Conservation (phyloP, 2,329 filamentous ascomycete genomes). For the Coniochaeta prunicola region DNA sequence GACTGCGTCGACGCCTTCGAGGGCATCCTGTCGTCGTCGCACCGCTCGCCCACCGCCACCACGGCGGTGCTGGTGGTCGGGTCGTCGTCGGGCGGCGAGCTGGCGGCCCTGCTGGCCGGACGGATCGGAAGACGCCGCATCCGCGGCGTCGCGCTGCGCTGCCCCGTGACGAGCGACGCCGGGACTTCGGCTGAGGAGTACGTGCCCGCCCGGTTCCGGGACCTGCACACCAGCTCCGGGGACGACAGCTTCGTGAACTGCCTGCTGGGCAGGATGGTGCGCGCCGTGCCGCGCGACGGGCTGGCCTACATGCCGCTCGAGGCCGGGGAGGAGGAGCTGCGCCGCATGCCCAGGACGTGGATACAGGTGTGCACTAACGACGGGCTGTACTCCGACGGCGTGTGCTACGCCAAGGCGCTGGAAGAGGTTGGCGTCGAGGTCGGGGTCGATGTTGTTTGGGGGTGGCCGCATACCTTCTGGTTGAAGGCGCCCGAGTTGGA, state of each 20-base stretch:
- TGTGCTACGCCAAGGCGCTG: constrained; percentile 39
- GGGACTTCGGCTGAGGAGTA: constrained; percentile 24
- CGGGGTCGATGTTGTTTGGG: constrained; percentile 31
- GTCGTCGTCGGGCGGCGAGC: constrained; percentile 40
- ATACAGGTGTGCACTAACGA: constrained; percentile 45
- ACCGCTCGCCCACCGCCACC: constrained; percentile 4
- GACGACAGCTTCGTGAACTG: constrained; percentile 27
- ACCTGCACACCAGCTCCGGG: constrained; percentile 31
- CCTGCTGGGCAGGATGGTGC: constrained; percentile 23
- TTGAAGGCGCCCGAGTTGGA: constrained; percentile 34
- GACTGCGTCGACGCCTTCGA: constrained; percentile 33
- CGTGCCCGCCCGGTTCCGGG: constrained; percentile 26
- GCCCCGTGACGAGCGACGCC: constrained; percentile 39
- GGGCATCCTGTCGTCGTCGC: constrained; percentile 12
- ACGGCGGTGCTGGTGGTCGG: constrained; percentile 31
- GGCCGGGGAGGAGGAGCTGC: constrained; percentile 18
- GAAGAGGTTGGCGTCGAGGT: constrained; percentile 30
- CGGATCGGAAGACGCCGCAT: constrained; percentile 11
- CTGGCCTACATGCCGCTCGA: constrained; percentile 34
- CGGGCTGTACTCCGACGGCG: constrained; percentile 41
- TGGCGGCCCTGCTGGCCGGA: constrained; percentile 31
- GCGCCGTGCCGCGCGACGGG: constrained; percentile 29
- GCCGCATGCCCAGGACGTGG: constrained; percentile 32
- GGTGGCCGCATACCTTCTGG: constrained; percentile 48
- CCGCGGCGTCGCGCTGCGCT: constrained; percentile 35